Conservation (phyloP, 345 rosid genomes). For the Salix suchowensis region DNA sequence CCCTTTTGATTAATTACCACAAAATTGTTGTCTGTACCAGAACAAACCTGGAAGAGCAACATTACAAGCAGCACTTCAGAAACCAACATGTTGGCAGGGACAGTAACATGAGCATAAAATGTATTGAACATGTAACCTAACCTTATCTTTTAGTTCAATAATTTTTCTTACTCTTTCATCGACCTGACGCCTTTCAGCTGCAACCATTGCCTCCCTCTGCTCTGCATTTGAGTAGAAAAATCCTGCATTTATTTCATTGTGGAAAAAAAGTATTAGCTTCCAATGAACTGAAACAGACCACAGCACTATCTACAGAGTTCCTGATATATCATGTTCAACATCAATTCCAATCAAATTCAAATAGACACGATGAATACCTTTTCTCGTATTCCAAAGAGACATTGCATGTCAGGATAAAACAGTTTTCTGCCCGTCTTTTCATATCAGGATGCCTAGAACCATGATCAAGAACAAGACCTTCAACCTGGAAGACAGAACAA, state of each 20-base stretch:
- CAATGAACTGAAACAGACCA: neutral
- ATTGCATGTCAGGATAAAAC: constrained; percentile 89
- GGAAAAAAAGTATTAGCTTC: constrained; percentile 35
- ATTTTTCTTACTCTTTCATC: constrained; percentile 82
- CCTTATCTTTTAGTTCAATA: constrained; percentile 88
- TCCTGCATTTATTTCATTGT: constrained; percentile 93
- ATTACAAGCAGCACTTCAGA: constrained; percentile 3
- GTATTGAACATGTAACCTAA: constrained; percentile 13
- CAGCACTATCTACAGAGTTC: neutral
- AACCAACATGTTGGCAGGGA: neutral
- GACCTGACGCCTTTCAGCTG: constrained; percentile 84
- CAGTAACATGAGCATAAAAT: neutral
- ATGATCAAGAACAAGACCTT: constrained; percentile 97
- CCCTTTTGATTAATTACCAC: constrained; percentile 95
- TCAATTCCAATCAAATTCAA: neutral
- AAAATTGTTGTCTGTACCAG: constrained; percentile 69
- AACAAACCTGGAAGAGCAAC: constrained; percentile 68
- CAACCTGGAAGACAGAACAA: constrained; percentile 44
- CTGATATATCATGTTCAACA: neutral
- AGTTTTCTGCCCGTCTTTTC: constrained; percentile 95
- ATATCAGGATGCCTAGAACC: constrained; percentile 99
- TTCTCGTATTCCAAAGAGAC: constrained; percentile 94
- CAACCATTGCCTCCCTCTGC: constrained; percentile 97
- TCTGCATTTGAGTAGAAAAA: constrained; percentile 98
- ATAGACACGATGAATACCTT: constrained; percentile 44